Evolutionary conservation across 805 yeast species (phyloP), one percentile per base, ranked within the genome.

Genomic region (Yamadazyma paraphyllophila): DNA sequence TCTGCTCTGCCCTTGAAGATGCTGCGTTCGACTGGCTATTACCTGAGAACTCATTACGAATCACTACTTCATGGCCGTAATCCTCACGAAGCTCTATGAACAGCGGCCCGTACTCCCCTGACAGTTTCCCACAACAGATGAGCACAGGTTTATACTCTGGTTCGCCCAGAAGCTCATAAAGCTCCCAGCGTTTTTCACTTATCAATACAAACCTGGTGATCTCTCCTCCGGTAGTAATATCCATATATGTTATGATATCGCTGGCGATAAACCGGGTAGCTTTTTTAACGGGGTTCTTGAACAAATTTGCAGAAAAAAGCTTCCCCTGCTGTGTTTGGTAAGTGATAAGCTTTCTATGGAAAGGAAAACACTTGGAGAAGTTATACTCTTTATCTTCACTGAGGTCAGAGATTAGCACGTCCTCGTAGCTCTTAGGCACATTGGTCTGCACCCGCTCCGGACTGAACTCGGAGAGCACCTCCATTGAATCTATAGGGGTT

Each of bases 361-460:
- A 79, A 0, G 97, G 97, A 64, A 88, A 90, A 55, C 92, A 88
- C 55, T 82, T 85, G 5, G 83, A 82, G 61, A 83, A 88, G 43
- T 81, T 73, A 44, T 77, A 73, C 58, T 88, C 96, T 50, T 82
- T 81, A 24, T 60, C 59, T 49, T 69, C 76, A 36, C 59, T 62
- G 25, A 61, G 47, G 26, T 45, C 50, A 34, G 59, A 46, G 11
- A 62, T 29, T 7, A 49, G 12, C 13, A 39, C 34, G 30, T 51
- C 48, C 38, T 49, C 52, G 24, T 40, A 41, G 24, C 10, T 33
- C 26, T 37, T 10, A 13, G 43, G 16, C 2, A 24, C 16, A 9
- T 35, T 39, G 16, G 12, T 33, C 32, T 36, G 41, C n/a, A 17
- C n/a, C 31, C 12, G 26, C 10, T 41, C 47, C 9, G 15, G 27